These are phyloP conservation scores for Colletotrichum karsti DNA, from an alignment of 2,329 filamentous ascomycete genomes.

Conservation along the genomic window DNA sequence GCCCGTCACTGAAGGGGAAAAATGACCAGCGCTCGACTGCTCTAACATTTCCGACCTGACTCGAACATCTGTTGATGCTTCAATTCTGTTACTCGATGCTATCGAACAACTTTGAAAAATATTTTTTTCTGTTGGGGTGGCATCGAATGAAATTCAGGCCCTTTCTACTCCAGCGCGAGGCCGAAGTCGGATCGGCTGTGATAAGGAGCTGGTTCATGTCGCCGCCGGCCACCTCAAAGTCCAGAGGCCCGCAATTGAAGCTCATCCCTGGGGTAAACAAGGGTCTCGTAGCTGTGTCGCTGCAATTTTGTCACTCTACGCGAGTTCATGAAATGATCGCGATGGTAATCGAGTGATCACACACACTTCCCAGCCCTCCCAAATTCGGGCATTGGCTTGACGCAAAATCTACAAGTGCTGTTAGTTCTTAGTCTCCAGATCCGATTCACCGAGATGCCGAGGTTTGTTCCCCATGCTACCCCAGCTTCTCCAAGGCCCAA, in stretches of 20 bases:
- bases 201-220: slow-evolving; percentile 14
- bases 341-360: too few species aligned
- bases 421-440: not conserved
- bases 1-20: not conserved
- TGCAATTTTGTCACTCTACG: too few species aligned
- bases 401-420: not conserved
- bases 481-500: slow-evolving; percentile 6
- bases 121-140: not conserved
- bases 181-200: slow-evolving; percentile 20
- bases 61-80: not conserved
- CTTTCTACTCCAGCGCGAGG: not conserved
- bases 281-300: not conserved
- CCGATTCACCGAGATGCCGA: slow-evolving; percentile 27
- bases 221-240: slow-evolving; percentile 17
- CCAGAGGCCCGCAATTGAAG: slow-evolving; percentile 10
- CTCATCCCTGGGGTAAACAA: not conserved
- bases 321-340: not conserved
- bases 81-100: slow-evolving; percentile 1
- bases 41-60: not conserved
- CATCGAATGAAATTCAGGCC: not conserved
- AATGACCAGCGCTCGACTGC: not conserved
- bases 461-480: slow-evolving; percentile 8
- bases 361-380: too few species aligned
- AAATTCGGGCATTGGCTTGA: too few species aligned
- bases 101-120: slow-evolving; percentile 8